These are phyloP conservation scores for Raffaelea deltoideospora DNA, from an alignment of 2,329 filamentous ascomycete species.

Conservation along the genomic window DNA sequence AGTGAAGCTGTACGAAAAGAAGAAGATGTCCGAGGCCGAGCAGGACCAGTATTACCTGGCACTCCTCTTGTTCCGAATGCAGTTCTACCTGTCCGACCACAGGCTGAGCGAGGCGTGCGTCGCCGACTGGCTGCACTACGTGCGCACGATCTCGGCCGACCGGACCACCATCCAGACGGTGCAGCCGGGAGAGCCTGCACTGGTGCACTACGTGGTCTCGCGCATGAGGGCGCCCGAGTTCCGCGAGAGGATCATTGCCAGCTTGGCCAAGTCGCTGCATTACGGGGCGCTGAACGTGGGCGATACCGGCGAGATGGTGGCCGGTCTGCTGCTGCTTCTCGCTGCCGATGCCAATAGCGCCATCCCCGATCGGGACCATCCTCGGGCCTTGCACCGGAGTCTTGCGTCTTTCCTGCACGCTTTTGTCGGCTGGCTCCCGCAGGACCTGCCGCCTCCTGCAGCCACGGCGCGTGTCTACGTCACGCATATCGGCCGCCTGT, in stretches of 20 bases:
- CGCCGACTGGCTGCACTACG: conserved; percentile 3
- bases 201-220: neutral
- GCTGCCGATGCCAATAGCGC: neutral
- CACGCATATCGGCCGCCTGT: neutral
- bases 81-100: conserved; percentile 1
- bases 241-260: neutral
- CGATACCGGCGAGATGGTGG: neutral
- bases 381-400: neutral
- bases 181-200: neutral
- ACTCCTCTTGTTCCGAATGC: neutral
- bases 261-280: neutral
- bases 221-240: neutral
- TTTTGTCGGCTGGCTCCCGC: neutral
- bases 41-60: neutral
- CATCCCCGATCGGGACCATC: neutral
- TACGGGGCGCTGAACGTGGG: neutral
- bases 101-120: conserved; percentile 2
- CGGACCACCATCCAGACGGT: conserved; percentile 1
- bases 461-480: neutral
- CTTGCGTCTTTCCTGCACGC: neutral
- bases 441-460: neutral
- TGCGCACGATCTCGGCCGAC: neutral
- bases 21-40: neutral
- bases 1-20: neutral
- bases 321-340: conserved; percentile 1